phyloP scores from a whole-genome alignment of 305 asterid genomes.

The Fraxinus ornus region DNA sequence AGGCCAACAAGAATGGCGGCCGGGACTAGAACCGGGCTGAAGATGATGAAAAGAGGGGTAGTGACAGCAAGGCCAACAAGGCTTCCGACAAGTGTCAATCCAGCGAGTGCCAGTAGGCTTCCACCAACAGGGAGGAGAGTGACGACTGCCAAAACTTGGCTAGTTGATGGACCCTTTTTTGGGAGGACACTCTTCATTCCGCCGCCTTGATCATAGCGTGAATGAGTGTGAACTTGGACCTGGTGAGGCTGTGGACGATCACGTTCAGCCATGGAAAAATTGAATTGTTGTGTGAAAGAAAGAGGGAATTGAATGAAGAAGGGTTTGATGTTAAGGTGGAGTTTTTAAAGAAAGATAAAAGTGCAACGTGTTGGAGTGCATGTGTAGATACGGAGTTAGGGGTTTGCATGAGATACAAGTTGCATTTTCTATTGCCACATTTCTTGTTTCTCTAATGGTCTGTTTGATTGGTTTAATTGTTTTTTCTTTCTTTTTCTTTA shows the following conservation, averaged over 20 bases:
- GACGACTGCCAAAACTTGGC: slow-evolving; percentile 52
- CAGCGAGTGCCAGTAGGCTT: slow-evolving; percentile 55
- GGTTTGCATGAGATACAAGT: slow-evolving; percentile 54
- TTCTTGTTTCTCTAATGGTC: background rate
- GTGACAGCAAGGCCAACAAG: slow-evolving; percentile 58
- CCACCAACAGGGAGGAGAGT: slow-evolving; percentile 65
- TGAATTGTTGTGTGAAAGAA: background rate
- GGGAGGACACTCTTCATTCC: slow-evolving; percentile 32
- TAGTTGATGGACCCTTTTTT: slow-evolving; percentile 52
- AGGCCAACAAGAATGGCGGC: slow-evolving; percentile 43
- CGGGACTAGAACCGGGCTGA: slow-evolving; percentile 74
- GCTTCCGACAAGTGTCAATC: slow-evolving; percentile 49
- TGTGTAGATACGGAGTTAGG: slow-evolving; percentile 11
- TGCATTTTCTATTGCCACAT: slow-evolving; percentile 38
- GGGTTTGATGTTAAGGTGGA: background rate
- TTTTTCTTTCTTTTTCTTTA: background rate
- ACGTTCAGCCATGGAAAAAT: slow-evolving; percentile 44
- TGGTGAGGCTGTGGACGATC: slow-evolving; percentile 47
- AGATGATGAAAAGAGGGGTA: slow-evolving; percentile 60
- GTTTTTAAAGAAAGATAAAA: slow-evolving; percentile 22
- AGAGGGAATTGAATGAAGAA: background rate
- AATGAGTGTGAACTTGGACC: slow-evolving; percentile 40
- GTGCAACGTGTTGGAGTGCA: slow-evolving; percentile 55
- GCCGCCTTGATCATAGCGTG: slow-evolving; percentile 32
- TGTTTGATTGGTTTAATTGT: background rate